Conservation (phyloP, 352 stramenopile species). For the Albugo laibachii region DNA sequence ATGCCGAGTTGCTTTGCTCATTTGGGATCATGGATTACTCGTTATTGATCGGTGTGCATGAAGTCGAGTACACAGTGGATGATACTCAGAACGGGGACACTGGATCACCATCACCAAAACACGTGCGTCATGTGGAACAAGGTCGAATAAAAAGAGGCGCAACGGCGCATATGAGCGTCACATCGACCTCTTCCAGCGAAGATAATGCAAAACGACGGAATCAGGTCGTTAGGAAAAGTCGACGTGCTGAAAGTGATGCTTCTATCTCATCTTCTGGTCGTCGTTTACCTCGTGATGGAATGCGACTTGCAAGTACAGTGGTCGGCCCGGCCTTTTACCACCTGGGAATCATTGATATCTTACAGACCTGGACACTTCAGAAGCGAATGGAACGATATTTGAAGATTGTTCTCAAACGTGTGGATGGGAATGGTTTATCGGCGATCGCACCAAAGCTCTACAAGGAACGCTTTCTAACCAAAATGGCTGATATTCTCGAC, state of each 20-base stretch:
- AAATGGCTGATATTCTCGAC: conserved; percentile 36
- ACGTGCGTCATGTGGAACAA: too few relatives aligned
- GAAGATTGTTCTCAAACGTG: conserved; percentile 54
- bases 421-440: conserved; percentile 53
- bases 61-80: conserved; percentile 76
- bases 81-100: background rate
- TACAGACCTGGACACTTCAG: conserved; percentile 74
- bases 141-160: background rate
- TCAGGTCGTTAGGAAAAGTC: background rate
- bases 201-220: background rate
- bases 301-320: conserved; percentile 56
- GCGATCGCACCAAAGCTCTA: conserved; percentile 64
- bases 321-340: conserved; percentile 78
- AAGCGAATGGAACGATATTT: conserved; percentile 69
- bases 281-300: conserved; percentile 8
- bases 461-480: conserved; percentile 61
- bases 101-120: background rate
- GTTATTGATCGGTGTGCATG: conserved; percentile 77
- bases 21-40: conserved; percentile 89
- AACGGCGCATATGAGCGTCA: background rate
- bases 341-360: conserved; percentile 80
- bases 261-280: conserved; percentile 3
- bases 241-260: background rate
- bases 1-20: conserved; percentile 61
- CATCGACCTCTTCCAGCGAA: background rate